Base-by-base conservation (phyloP, 2,329 filamentous ascomycete genomes). In the Trichoderma afroharzianum region DNA sequence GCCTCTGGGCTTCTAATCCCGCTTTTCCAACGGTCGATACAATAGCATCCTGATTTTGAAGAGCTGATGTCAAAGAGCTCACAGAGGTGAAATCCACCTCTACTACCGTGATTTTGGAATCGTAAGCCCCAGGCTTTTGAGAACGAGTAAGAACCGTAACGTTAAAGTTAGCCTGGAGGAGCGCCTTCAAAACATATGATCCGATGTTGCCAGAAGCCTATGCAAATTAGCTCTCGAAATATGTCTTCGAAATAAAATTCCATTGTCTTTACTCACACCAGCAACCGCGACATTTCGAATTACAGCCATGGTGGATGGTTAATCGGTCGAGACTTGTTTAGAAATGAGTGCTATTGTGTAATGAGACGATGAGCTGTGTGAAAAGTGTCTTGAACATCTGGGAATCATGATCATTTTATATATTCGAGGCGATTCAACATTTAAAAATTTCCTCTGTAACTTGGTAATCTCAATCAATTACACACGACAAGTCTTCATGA, bases 111-210 rank as follows among this genome's bases (percentile, higher is more conserved):
- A 55, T 15, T n/a, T 55, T 12, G 28, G 26, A 11, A 21, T 32
- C 26, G 28, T 66, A 53, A 30, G 12, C 14, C 1, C 21, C 21
- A 4, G 39, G 5, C 14, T 30, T 32, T 30, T 53, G 18, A 24
- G 63, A 53, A 18, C 63, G 63, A 24, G 63, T 66, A n/a, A 66
- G 39, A 21, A 66, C 43, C 11, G 63, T 66, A 30, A 66, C 63
- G 6, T 66, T 32, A 26, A 66, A 66, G 47, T 66, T 66, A 7
- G 39, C 43, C n/a, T 53, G 26, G 1, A 66, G 33, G 24, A 66
- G 63, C 30, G 39, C 63, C 47, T 55, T 66, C 18, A 66, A 18
- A 26, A 66, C 26, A 28, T 36, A 11, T 21, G 39, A 26, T 53
- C 63, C 63, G 4, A 66, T 28, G 63, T 50, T 50, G 15, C 63